These are phyloP conservation scores for Beauveria sp. DNA, from an alignment of 2,329 filamentous ascomycete species.

Conservation along the genomic window DNA sequence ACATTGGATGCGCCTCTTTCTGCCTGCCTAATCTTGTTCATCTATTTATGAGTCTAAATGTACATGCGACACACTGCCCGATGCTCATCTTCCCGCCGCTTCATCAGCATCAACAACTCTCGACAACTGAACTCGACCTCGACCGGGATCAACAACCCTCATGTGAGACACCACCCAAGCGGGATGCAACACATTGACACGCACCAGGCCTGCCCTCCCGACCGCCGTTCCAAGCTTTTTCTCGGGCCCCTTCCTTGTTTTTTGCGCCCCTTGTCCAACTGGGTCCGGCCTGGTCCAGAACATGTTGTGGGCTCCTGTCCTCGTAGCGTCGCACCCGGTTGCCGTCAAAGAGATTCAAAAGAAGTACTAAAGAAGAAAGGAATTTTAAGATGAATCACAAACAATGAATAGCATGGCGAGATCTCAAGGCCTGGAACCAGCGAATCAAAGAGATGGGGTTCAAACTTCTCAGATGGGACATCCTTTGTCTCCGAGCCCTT, in stretches of 20 bases:
- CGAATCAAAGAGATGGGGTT: too few relatives aligned
- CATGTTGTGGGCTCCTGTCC: background rate
- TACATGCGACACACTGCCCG: background rate
- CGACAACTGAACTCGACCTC: background rate
- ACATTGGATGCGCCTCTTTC: too few relatives aligned
- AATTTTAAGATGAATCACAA: too few relatives aligned
- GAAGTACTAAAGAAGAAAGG: background rate
- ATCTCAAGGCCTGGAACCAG: too few relatives aligned
- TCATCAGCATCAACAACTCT: background rate
- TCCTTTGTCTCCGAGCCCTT: too few relatives aligned
- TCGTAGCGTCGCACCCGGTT: background rate
- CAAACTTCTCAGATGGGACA: too few relatives aligned
- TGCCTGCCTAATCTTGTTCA: too few relatives aligned
- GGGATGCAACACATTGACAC: background rate
- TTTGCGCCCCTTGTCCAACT: slow-evolving; percentile 2
- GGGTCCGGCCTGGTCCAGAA: slow-evolving; percentile 5
- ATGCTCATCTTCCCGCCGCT: background rate
- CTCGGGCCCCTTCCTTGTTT: background rate
- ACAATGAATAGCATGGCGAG: too few relatives aligned
- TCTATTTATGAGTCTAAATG: too few relatives aligned
- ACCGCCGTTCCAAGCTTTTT: slow-evolving; percentile 5
- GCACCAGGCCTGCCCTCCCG: background rate
- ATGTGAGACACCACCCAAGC: background rate
- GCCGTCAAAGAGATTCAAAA: background rate
- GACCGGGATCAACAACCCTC: background rate